Percentiles rank a stretch among this genome's conserved stretches.
Evolutionary conservation across 768 basidiomycete species (phyloP).

Genomic region (Mycena capillaripes): DNA sequence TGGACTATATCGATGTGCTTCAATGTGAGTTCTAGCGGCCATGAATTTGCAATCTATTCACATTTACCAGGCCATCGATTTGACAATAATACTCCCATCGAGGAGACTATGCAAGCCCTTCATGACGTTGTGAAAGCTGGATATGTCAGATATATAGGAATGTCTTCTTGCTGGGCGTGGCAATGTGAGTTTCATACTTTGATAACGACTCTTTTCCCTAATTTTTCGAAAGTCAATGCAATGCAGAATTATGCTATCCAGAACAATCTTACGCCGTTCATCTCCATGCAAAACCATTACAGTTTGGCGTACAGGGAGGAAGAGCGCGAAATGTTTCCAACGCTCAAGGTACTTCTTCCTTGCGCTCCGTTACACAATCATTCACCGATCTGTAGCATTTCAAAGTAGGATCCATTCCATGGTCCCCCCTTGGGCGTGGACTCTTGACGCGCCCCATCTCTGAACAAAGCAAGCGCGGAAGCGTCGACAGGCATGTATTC

Average conservation of each 20-base stretch:
- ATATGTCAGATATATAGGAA: constrained; percentile 72
- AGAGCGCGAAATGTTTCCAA: constrained; percentile 75
- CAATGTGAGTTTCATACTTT: constrained; percentile 56
- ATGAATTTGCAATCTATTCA: constrained; percentile 41
- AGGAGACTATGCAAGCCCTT: constrained; percentile 76
- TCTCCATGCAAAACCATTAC: constrained; percentile 81
- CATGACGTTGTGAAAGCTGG: constrained; percentile 79
- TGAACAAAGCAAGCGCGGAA: constrained; percentile 55
- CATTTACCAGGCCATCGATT: constrained; percentile 63
- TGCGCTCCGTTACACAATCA: neutral
- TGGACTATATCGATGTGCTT: constrained; percentile 83
- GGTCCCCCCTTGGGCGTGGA: constrained; percentile 72
- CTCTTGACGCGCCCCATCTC: constrained; percentile 57
- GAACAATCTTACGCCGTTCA: constrained; percentile 71
- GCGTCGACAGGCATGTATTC: constrained; percentile 46
- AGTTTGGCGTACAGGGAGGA: constrained; percentile 72
- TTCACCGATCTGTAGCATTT: constrained; percentile 53
- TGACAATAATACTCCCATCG: constrained; percentile 70
- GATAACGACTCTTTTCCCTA: neutral
- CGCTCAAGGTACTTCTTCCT: constrained; percentile 56
- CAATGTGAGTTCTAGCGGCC: constrained; percentile 65
- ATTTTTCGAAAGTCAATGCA: constrained; percentile 55
- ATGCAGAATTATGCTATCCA: constrained; percentile 76
- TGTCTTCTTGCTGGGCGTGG: constrained; percentile 68
- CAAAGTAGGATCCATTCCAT: constrained; percentile 70